Evolutionary conservation across 169 alveolate species (phyloP).

Genomic region (Cryptosporidium xiaoi): DNA sequence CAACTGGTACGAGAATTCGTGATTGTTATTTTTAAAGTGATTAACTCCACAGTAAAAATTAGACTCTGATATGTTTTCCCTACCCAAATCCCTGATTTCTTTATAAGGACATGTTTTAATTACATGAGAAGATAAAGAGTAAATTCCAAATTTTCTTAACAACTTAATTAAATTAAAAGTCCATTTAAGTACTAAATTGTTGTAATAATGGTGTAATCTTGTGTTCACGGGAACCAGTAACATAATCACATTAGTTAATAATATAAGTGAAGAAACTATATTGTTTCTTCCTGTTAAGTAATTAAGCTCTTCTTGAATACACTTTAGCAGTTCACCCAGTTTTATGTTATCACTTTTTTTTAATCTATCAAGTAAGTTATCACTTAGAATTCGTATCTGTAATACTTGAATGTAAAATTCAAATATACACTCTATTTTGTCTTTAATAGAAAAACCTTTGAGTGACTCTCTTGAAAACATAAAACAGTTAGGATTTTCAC

Average conservation of each 20-base stretch:
- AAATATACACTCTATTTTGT: slow-evolving; percentile 16
- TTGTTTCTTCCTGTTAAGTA: slow-evolving; percentile 8
- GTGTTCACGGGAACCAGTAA: slow-evolving; percentile 20
- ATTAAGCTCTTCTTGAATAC: slow-evolving; percentile 4
- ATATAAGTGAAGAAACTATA: slow-evolving; percentile 29
- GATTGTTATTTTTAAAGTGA: background rate
- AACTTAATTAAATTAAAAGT: background rate
- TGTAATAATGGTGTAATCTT: background rate
- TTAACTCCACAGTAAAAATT: slow-evolving; percentile 58
- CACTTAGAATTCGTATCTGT: background rate
- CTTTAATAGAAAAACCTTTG: background rate
- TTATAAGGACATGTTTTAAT: slow-evolving; percentile 33
- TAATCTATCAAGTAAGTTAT: background rate
- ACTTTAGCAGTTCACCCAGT: background rate
- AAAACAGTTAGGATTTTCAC: slow-evolving; percentile 15
- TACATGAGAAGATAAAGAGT: slow-evolving; percentile 26
- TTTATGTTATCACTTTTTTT: too few relatives aligned
- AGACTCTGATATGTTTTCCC: slow-evolving; percentile 47
- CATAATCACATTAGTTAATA: slow-evolving; percentile 11
- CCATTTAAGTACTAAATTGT: slow-evolving; percentile 13
- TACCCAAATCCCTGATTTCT: slow-evolving; percentile 38
- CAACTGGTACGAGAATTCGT: background rate
- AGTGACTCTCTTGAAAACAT: slow-evolving; percentile 4
- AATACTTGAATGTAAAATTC: slow-evolving; percentile 32
- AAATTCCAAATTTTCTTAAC: slow-evolving; percentile 35